Evolutionary conservation across 805 yeast species (phyloP).

Genomic region (Yarrowia osloensis): DNA sequence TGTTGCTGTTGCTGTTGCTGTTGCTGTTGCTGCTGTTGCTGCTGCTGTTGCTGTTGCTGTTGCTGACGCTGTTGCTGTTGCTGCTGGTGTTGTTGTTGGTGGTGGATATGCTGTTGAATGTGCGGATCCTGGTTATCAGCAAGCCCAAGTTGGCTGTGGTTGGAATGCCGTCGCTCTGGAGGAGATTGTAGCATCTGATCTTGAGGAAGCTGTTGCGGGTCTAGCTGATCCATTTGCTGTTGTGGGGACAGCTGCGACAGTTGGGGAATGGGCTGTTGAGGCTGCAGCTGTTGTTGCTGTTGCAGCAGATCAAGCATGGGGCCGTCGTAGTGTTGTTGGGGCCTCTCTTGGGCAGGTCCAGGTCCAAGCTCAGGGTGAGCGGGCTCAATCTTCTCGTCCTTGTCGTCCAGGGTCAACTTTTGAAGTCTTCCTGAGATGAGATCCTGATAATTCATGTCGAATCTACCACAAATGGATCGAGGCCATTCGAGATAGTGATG

Average conservation of each 20-base stretch:
- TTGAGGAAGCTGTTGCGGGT: not conserved
- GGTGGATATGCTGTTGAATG: conserved; percentile 3
- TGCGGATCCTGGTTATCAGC: conserved; percentile 1
- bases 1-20: not conserved
- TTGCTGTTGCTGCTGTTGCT: not conserved
- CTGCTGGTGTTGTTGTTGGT: conserved; percentile 1
- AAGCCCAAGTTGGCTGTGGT: not conserved
- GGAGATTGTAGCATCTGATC: not conserved
- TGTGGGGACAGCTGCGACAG: not conserved
- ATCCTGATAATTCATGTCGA: conserved; percentile 14
- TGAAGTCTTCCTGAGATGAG: conserved; percentile 4
- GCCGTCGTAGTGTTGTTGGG: not conserved
- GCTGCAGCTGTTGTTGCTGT: not conserved
- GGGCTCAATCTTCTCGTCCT: conserved; percentile 8
- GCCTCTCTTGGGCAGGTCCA: not conserved
- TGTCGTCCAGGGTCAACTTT: not conserved
- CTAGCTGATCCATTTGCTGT: not conserved
- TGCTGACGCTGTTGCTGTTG: not conserved
- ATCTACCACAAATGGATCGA: not conserved
- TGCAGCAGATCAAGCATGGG: not conserved
- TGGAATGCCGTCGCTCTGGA: conserved; percentile 4
- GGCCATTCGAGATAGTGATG: conserved; percentile 27
- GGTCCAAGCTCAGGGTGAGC: not conserved
- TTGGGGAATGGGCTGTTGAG: conserved; percentile 1
- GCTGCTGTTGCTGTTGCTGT: not conserved